Conservation (phyloP, 2,329 filamentous ascomycete genomes). For the Aspergillus fijiensis region DNA sequence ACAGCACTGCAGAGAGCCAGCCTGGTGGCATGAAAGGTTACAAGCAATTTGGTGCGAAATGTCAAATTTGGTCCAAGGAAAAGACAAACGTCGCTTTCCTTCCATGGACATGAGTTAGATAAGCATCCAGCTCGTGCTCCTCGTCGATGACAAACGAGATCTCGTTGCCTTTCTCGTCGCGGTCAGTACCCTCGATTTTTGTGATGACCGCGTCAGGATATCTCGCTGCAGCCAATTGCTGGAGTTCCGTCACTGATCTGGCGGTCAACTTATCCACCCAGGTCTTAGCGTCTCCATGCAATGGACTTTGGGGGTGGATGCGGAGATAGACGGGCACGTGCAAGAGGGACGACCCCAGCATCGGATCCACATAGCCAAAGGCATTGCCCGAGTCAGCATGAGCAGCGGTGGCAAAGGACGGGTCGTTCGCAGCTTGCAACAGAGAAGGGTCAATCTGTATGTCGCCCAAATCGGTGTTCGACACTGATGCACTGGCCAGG, state of each 20-base stretch:
- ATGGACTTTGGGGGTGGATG: slow-evolving; percentile 63
- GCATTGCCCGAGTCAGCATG: slow-evolving; percentile 33
- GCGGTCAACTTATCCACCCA: slow-evolving; percentile 66
- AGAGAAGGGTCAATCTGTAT: slow-evolving; percentile 65
- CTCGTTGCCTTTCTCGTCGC: slow-evolving; percentile 60
- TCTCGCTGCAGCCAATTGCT: slow-evolving; percentile 60
- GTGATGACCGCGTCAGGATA: slow-evolving; percentile 60
- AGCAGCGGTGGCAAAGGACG: slow-evolving; percentile 33
- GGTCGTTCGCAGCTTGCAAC: slow-evolving; percentile 56
- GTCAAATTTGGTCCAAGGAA: slow-evolving; percentile 26
- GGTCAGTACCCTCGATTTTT: slow-evolving; percentile 66
- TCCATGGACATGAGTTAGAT: slow-evolving; percentile 63
- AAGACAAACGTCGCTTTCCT: slow-evolving; percentile 57
- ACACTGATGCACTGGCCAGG: slow-evolving; percentile 42
- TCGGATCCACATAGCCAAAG: slow-evolving; percentile 40
- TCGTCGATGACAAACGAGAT: slow-evolving; percentile 65
- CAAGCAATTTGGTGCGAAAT: not conserved
- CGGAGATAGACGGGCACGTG: slow-evolving; percentile 66
- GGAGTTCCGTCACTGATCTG: slow-evolving; percentile 61
- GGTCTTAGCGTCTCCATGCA: slow-evolving; percentile 47
- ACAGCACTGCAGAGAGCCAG: not conserved
- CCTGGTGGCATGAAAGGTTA: not conserved
- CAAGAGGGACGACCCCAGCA: slow-evolving; percentile 32
- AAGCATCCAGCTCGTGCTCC: slow-evolving; percentile 70
- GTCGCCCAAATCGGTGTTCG: slow-evolving; percentile 46